Evolutionary conservation across 2,329 filamentous ascomycete genomes (phyloP).

Genomic region (Fusarium sambucinum): DNA sequence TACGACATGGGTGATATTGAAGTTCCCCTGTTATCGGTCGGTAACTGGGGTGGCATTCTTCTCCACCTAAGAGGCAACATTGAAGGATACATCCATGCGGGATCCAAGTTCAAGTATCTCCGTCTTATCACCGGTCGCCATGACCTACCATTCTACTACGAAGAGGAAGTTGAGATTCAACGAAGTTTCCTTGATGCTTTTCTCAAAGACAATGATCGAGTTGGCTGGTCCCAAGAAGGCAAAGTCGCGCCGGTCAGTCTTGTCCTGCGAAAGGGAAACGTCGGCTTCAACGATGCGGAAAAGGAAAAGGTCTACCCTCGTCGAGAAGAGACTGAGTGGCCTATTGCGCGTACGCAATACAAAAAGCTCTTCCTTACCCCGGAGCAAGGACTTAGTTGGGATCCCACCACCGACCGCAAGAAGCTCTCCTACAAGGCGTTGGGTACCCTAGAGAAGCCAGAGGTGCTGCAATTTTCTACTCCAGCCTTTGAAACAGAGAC

Average conservation of each 20-base stretch:
- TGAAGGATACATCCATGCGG: slow-evolving; percentile 72
- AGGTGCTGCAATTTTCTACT: slow-evolving; percentile 69
- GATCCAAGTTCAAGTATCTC: slow-evolving; percentile 75
- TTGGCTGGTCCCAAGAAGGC: slow-evolving; percentile 69
- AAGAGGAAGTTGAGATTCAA: slow-evolving; percentile 76
- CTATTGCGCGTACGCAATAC: slow-evolving; percentile 73
- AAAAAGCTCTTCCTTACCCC: slow-evolving; percentile 70
- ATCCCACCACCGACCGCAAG: slow-evolving; percentile 30
- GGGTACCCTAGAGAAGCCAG: slow-evolving; percentile 65
- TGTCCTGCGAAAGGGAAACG: slow-evolving; percentile 73
- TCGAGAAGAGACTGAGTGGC: slow-evolving; percentile 73
- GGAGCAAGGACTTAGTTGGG: slow-evolving; percentile 53
- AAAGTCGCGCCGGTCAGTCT: slow-evolving; percentile 71
- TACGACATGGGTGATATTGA: slow-evolving; percentile 74
- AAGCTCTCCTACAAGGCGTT: slow-evolving; percentile 71
- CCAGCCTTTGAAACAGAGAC: slow-evolving; percentile 70
- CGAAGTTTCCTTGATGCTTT: slow-evolving; percentile 77
- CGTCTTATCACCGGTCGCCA: slow-evolving; percentile 77
- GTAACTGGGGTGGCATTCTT: slow-evolving; percentile 78
- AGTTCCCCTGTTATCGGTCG: slow-evolving; percentile 74
- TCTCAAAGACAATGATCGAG: slow-evolving; percentile 73
- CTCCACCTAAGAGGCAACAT: slow-evolving; percentile 78
- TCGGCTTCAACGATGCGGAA: slow-evolving; percentile 73
- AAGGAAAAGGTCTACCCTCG: slow-evolving; percentile 67
- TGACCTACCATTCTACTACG: slow-evolving; percentile 79